Evolutionary conservation across 306 rosid species (phyloP).

Genomic region (Corylus avellana): DNA sequence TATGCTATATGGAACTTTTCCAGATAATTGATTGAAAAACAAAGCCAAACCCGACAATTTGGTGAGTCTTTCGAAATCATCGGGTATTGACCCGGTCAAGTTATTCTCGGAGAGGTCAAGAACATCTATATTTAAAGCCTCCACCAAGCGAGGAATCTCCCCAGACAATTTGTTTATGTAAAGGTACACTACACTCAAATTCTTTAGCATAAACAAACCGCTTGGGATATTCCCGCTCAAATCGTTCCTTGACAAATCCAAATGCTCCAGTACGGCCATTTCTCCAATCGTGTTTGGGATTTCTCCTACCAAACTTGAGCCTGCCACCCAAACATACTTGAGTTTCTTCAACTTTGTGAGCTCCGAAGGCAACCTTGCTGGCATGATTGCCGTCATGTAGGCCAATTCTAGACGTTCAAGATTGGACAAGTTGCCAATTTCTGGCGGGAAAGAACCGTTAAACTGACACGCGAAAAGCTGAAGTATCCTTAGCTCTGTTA

Average conservation of each 20-base stretch:
- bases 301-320: no score
- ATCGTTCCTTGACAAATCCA: constrained; percentile 41
- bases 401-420: constrained; percentile 23
- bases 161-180: no score
- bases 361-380: constrained; percentile 34
- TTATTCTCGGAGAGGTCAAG: constrained; percentile 48
- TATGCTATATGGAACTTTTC: constrained; percentile 55
- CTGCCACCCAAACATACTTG: constrained; percentile 23
- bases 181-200: constrained; percentile 32
- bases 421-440: constrained; percentile 48
- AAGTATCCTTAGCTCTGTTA: constrained; percentile 43
- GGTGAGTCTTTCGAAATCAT: constrained; percentile 53
- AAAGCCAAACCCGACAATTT: constrained; percentile 37
- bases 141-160: no score
- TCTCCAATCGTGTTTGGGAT: no score
- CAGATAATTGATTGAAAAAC: constrained; percentile 44
- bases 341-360: constrained; percentile 20
- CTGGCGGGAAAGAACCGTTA: constrained; percentile 55
- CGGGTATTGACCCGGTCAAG: constrained; percentile 55
- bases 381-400: not conserved
- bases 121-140: constrained; percentile 20
- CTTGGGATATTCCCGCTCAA: constrained; percentile 57
- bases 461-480: constrained; percentile 22
- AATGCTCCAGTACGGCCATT: constrained; percentile 46
- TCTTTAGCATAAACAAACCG: constrained; percentile 46